Base-by-base conservation (phyloP, 1,284 basidiomycete species). In the Pyrrhoderma noxium region DNA sequence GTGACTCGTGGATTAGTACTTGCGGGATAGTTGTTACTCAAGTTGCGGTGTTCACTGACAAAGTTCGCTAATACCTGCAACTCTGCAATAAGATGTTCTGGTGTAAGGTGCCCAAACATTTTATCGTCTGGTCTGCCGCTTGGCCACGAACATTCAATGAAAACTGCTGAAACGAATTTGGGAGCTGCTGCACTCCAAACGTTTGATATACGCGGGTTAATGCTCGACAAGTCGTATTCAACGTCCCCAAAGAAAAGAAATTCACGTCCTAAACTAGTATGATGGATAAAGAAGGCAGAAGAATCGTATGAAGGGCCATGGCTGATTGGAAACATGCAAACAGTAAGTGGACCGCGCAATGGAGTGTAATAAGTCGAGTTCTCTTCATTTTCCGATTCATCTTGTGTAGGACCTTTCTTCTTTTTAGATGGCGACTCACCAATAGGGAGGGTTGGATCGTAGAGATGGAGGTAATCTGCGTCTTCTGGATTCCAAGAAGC, bases 181-280 rank as follows among this genome's bases (percentile, higher is more conserved):
- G 77, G 70, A 3, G 88, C 88, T 0, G 86, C 85, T 16, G 68
- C 73, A 25, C 74, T 74, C 89, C 89, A 92, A 45, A 92, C 77
- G 41, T 72, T 65, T 31, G 70, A 70, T 22, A 79, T 89, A 37
- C 67, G 73, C 1, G 82, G 82, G 4, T 69, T 64, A 11, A 65
- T 47, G 7, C 85, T 73, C 35, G 90, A 59, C 44, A 74, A 75
- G 65, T 93, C 90, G 3, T 87, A 82, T 60, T 89, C 85, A 48
- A 89, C 83, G 65, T 90, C 87, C 9, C 90, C 90, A 57, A 91
- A 90, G 67, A 93, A 92, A 39, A 92, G 70, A 56, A 90, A 80
- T 60, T 89, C 83, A 45, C 70, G 73, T 2, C 64, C 62, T 27
- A 73, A 73, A 16, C 70, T 61, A 49, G 82, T 70, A 61, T 89